phyloP scores from a whole-genome alignment of 2,329 filamentous ascomycete species.

The Nakataea oryzae region DNA sequence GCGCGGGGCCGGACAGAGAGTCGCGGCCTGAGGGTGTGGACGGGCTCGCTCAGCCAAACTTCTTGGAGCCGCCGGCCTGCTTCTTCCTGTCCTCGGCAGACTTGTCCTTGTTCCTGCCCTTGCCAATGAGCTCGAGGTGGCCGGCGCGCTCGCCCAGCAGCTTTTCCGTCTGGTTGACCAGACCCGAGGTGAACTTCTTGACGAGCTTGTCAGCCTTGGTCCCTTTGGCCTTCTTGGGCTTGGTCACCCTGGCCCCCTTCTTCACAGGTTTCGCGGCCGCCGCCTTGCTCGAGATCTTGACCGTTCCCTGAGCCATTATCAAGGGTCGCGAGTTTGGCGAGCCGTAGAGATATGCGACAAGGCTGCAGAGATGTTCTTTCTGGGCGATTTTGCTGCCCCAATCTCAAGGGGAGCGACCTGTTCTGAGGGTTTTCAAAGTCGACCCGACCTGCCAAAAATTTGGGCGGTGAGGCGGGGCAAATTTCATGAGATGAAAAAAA shows the following conservation, averaged over 20 bases:
- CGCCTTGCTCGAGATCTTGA: conserved; percentile 36
- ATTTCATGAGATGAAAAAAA: background rate
- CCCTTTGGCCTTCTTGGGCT: conserved; percentile 33
- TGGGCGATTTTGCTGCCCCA: background rate
- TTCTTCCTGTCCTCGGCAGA: conserved; percentile 12
- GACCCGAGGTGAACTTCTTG: conserved; percentile 43
- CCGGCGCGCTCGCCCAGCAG: conserved; percentile 49
- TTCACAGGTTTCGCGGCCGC: conserved; percentile 20
- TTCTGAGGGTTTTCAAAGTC: background rate
- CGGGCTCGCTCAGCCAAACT: conserved; percentile 36
- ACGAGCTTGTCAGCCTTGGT: conserved; percentile 38
- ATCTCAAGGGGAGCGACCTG: background rate
- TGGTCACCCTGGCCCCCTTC: conserved; percentile 34
- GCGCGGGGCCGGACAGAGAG: background rate
- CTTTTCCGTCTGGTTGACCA: conserved; percentile 44
- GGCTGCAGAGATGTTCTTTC: background rate
- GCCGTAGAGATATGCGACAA: background rate
- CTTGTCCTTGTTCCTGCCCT: conserved; percentile 35
- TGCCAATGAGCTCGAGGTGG: conserved; percentile 48
- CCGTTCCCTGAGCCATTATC: conserved; percentile 42
- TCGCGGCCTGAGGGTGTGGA: background rate
- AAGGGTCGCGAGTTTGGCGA: background rate
- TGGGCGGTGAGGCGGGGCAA: background rate
- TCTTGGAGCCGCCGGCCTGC: conserved; percentile 38
- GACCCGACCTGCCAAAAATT: background rate